These are phyloP conservation scores for Guadua angustifolia DNA, from an alignment of 176 grass and related monocot genomes.

Conservation along the genomic window DNA sequence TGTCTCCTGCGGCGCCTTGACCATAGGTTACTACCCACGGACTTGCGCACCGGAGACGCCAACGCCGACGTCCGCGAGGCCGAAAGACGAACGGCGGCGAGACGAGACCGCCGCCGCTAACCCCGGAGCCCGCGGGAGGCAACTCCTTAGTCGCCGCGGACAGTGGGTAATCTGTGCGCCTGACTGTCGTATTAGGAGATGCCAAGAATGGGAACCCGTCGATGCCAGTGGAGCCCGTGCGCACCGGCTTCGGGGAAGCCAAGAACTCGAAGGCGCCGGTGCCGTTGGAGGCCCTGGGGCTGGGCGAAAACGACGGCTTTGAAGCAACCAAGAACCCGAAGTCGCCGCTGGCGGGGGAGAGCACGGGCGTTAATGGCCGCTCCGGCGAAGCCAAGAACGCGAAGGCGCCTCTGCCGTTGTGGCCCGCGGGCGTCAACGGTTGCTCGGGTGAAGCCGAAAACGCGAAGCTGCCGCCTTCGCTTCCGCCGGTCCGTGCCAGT, in stretches of 20 bases:
- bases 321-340: neutral
- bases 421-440: neutral
- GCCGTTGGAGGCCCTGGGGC: neutral
- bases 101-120: neutral
- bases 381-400: neutral
- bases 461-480: neutral
- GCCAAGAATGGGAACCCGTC: neutral
- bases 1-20: slow-evolving; percentile 2
- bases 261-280: neutral
- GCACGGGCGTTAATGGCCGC: neutral
- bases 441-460: neutral
- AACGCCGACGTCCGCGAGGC: neutral
- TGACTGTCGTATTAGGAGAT: neutral
- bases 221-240: neutral
- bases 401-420: neutral
- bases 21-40: slow-evolving; percentile 4
- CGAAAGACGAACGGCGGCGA: neutral
- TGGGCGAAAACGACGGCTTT: neutral
- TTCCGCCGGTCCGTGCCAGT: neutral
- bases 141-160: neutral
- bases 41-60: neutral
- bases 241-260: neutral
- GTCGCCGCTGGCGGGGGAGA: neutral
- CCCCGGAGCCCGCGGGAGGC: neutral
- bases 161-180: neutral